A percentile compares a stretch with the other conserved stretches of the same genome.
Conservation (phyloP, 169 alveolate species). For the Plasmodium gaboni region DNA sequence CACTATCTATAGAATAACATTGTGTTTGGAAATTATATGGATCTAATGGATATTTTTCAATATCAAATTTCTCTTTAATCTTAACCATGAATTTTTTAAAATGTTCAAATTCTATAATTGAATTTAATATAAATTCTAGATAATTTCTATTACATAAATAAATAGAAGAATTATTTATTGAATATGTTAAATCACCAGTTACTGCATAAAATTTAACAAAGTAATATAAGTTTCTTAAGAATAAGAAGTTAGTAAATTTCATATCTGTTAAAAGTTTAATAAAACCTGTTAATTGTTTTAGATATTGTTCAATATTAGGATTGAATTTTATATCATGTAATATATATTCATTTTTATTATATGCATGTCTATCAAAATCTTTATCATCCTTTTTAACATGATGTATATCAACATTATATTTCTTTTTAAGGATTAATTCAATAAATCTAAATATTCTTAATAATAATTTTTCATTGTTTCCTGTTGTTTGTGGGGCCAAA, state of each 20-base stretch:
- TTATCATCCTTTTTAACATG: slow-evolving; percentile 2
- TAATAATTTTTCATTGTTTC: slow-evolving; percentile 17
- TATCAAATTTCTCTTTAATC: slow-evolving; percentile 3
- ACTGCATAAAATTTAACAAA: slow-evolving; percentile 50
- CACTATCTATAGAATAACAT: slow-evolving; percentile 39
- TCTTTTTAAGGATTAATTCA: slow-evolving; percentile 15
- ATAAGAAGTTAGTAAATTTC: slow-evolving; percentile 65
- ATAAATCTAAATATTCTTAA: slow-evolving; percentile 22
- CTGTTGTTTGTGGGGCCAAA: slow-evolving; percentile 42
- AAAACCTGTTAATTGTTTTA: slow-evolving; percentile 63
- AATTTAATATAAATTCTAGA: slow-evolving; percentile 51
- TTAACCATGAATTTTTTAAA: slow-evolving; percentile 35
- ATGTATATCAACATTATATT: slow-evolving; percentile 35
- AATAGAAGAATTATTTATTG: slow-evolving; percentile 28
- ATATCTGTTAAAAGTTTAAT: slow-evolving; percentile 69
- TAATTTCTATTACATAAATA: slow-evolving; percentile 45
- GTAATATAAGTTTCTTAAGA: slow-evolving; percentile 50
- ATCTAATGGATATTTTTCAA: slow-evolving; percentile 22
- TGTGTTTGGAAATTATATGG: slow-evolving; percentile 31
- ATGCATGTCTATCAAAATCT: not conserved
- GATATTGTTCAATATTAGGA: slow-evolving; percentile 17
- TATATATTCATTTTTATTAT: slow-evolving; percentile 21
- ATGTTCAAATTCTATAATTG: slow-evolving; percentile 57
- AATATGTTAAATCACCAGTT: slow-evolving; percentile 64
- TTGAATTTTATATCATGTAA: slow-evolving; percentile 10